Conservation (phyloP, 2,329 filamentous ascomycete species). For the Colletotrichum acutatum region DNA sequence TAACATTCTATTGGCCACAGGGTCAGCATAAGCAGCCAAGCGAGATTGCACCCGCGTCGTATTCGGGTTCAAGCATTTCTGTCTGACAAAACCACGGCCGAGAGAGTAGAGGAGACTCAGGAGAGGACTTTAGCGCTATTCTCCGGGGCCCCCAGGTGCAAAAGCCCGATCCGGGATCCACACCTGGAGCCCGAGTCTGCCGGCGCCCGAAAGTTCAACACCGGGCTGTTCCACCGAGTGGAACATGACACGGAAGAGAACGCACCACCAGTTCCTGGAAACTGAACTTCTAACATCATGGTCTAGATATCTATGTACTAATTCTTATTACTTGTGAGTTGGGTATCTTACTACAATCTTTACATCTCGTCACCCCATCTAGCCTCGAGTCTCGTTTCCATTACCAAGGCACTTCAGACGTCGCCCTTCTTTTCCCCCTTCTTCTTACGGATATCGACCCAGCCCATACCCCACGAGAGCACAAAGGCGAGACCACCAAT, state of each 20-base stretch:
- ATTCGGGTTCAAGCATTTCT: constrained; percentile 10
- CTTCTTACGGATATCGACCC: constrained; percentile 55
- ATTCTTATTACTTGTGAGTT: background rate
- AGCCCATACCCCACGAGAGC: constrained; percentile 56
- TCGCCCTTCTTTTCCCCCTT: constrained; percentile 13
- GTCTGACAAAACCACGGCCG: background rate
- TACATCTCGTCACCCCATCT: background rate
- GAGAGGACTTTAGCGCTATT: background rate
- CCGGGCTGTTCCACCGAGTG: background rate
- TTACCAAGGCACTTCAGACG: background rate
- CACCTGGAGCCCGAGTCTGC: background rate
- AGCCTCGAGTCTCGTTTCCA: background rate
- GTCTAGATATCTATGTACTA: background rate
- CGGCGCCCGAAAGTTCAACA: background rate
- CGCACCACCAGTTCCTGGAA: background rate
- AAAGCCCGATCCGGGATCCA: background rate
- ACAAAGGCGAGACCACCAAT: constrained; percentile 46
- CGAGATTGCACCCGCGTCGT: constrained; percentile 21
- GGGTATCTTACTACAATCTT: background rate
- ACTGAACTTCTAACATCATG: no score
- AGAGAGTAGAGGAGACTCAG: background rate
- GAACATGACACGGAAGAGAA: background rate
- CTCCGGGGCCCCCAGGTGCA: background rate
- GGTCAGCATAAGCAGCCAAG: background rate
- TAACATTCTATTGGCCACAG: background rate